Conservation (phyloP, 75 land plant species). For the Pinus taeda region DNA sequence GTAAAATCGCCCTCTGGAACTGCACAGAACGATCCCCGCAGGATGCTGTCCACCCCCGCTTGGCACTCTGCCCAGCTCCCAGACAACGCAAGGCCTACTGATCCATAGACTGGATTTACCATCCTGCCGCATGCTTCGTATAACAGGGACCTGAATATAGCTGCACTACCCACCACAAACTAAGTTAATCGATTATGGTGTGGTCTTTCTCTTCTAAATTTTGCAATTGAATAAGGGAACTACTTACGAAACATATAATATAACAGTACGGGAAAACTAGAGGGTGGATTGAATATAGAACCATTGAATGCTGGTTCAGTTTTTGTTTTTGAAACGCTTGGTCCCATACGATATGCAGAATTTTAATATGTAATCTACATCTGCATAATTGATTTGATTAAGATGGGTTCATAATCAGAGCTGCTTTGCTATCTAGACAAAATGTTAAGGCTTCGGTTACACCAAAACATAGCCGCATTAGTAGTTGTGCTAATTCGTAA, state of each 20-base stretch:
- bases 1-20: background rate
- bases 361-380: too few relatives aligned
- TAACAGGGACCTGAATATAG: constrained; percentile 57
- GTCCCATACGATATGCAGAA: too few relatives aligned
- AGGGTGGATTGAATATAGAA: too few relatives aligned
- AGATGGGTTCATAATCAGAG: too few relatives aligned
- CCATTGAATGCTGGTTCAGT: too few relatives aligned
- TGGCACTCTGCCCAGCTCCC: constrained; percentile 72
- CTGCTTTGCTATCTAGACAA: too few relatives aligned
- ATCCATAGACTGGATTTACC: constrained; percentile 67
- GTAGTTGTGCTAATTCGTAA: too few relatives aligned
- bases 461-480: too few relatives aligned
- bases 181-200: background rate
- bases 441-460: too few relatives aligned
- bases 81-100: constrained; percentile 62
- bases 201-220: background rate
- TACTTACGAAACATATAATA: background rate
- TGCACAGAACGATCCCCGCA: constrained; percentile 21
- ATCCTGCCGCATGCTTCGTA: constrained; percentile 77
- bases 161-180: constrained; percentile 24
- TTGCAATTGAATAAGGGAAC: background rate
- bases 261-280: too few relatives aligned
- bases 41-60: constrained; percentile 61
- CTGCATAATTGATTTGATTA: too few relatives aligned
- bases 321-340: too few relatives aligned